phyloP scores from a whole-genome alignment of 2,329 filamentous ascomycete species.

The Apiospora rasikravindrae region DNA sequence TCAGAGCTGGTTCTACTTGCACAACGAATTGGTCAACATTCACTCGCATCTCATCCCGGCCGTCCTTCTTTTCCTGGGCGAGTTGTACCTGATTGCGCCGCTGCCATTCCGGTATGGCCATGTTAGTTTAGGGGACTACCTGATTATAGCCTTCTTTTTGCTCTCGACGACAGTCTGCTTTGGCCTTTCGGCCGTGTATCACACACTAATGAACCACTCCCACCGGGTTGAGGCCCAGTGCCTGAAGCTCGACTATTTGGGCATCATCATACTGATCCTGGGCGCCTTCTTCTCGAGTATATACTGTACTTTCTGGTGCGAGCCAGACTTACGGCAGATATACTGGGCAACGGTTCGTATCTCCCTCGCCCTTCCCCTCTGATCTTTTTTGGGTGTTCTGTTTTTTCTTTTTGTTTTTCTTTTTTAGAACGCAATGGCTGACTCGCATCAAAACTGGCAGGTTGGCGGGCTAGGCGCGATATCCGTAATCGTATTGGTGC shows the following conservation, averaged over 20 bases:
- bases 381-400: too few relatives aligned
- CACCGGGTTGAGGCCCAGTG: constrained; percentile 40
- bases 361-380: neutral
- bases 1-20: constrained; percentile 46
- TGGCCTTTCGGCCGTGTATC: constrained; percentile 44
- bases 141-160: constrained; percentile 48
- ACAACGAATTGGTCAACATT: constrained; percentile 52
- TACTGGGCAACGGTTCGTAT: constrained; percentile 44
- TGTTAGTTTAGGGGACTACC: constrained; percentile 36
- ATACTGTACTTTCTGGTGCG: constrained; percentile 48
- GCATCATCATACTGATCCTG: constrained; percentile 44
- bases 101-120: constrained; percentile 23
- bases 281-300: constrained; percentile 46
- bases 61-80: constrained; percentile 40
- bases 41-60: constrained; percentile 52
- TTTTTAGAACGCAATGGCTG: neutral
- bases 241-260: constrained; percentile 45
- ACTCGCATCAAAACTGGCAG: constrained; percentile 28
- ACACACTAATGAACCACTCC: constrained; percentile 48
- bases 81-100: constrained; percentile 33
- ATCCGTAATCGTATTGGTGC: constrained; percentile 42
- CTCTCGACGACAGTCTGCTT: constrained; percentile 43
- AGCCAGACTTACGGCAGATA: constrained; percentile 36
- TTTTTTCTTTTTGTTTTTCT: neutral
- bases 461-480: constrained; percentile 40